These are phyloP conservation scores for Phaeodactylum tricornutum DNA, from an alignment of 108 stramenopile species.

Conservation along the genomic window DNA sequence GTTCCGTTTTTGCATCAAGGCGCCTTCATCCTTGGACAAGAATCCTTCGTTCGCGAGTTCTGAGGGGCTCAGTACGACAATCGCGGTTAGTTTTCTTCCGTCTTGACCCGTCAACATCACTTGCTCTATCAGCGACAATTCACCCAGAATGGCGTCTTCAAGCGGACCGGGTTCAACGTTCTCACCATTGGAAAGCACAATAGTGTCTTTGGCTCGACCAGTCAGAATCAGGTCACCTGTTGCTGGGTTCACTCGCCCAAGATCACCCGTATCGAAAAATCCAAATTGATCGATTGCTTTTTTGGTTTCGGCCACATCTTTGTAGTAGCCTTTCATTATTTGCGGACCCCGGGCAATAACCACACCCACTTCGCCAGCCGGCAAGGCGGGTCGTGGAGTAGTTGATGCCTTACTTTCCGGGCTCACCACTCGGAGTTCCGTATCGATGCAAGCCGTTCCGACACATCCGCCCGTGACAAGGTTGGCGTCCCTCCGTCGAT, in stretches of 20 bases:
- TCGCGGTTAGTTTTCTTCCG: conserved; percentile 67
- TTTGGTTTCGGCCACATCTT: conserved; percentile 70
- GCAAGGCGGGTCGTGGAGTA: conserved; percentile 41
- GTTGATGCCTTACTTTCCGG: conserved; percentile 32
- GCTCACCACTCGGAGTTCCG: conserved; percentile 75
- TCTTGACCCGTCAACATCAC: conserved; percentile 91
- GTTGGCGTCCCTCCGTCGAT: conserved; percentile 59
- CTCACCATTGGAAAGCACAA: conserved; percentile 87
- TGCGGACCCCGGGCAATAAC: conserved; percentile 78
- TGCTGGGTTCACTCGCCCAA: conserved; percentile 76
- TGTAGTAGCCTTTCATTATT: conserved; percentile 88
- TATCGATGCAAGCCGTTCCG: conserved; percentile 63
- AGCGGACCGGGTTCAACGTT: conserved; percentile 74
- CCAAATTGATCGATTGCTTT: conserved; percentile 70
- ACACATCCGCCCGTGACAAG: conserved; percentile 70
- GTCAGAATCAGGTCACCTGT: conserved; percentile 85
- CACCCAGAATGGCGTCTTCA: conserved; percentile 76
- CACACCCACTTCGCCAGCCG: conserved; percentile 50
- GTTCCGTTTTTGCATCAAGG: conserved; percentile 35
- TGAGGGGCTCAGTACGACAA: conserved; percentile 66
- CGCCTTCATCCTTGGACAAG: conserved; percentile 27
- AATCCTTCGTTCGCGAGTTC: conserved; percentile 59
- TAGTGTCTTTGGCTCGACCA: conserved; percentile 87
- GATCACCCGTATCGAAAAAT: conserved; percentile 89
- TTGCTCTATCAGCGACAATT: conserved; percentile 70